Evolutionary conservation across 768 basidiomycete species (phyloP).

Genomic region (Termitomyces sp.): DNA sequence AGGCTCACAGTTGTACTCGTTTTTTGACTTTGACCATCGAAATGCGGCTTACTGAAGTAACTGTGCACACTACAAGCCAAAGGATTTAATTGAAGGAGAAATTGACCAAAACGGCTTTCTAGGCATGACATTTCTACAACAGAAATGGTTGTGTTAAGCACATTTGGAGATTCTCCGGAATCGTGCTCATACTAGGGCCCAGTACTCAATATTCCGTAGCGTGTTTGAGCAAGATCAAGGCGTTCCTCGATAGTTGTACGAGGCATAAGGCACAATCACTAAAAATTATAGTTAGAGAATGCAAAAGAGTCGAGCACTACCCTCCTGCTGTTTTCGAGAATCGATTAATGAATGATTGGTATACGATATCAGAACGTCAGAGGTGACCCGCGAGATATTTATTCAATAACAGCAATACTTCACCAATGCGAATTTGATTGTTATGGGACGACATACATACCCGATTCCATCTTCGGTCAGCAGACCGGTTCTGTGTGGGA

Average conservation of each 20-base stretch:
- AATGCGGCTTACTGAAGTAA: no score
- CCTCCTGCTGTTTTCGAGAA: no score
- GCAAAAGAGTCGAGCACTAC: no score
- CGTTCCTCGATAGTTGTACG: not conserved
- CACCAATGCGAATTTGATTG: not conserved
- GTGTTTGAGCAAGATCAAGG: not conserved
- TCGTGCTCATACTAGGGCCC: no score
- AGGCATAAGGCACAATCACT: no score
- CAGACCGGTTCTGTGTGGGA: not conserved
- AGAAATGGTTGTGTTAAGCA: not conserved
- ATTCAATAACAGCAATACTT: not conserved
- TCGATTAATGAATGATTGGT: not conserved
- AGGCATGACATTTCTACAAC: not conserved
- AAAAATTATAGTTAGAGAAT: no score
- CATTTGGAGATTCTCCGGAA: not conserved
- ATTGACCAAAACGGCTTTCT: not conserved
- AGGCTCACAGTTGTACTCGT: no score
- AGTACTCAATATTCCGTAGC: not conserved
- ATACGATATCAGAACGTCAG: not conserved
- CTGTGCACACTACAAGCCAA: no score
- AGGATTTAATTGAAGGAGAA: not conserved
- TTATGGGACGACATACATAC: not conserved
- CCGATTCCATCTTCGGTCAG: not conserved
- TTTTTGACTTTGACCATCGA: no score
- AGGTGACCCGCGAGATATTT: not conserved